Percentiles rank a stretch among this genome's conserved stretches.
phyloP scores from a whole-genome alignment of 2,329 filamentous ascomycete genomes.

The Pseudogymnoascus sp. region DNA sequence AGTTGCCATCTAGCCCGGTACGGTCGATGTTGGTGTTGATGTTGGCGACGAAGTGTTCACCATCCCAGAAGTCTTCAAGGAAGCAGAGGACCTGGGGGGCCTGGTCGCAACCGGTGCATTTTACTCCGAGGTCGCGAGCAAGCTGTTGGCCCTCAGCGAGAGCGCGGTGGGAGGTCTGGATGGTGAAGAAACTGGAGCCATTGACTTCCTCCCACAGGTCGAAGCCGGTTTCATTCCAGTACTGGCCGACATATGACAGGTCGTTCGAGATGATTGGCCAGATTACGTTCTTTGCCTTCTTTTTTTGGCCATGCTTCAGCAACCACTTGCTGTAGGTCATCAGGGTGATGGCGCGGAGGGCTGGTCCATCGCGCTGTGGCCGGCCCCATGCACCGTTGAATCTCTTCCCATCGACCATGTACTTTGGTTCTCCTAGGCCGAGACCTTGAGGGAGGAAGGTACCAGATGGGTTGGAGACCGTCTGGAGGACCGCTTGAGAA shows the following conservation, averaged over 20 bases:
- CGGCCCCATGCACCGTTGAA: constrained; percentile 65
- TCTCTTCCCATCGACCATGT: constrained; percentile 51
- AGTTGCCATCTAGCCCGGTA: constrained; percentile 64
- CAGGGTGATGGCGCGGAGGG: constrained; percentile 65
- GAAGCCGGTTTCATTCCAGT: constrained; percentile 57
- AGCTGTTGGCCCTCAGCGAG: constrained; percentile 58
- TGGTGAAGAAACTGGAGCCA: constrained; percentile 73
- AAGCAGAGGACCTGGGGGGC: constrained; percentile 67
- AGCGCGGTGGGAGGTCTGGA: constrained; percentile 60
- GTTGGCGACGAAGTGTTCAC: constrained; percentile 59
- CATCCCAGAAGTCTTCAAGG: constrained; percentile 62
- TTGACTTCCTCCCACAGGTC: constrained; percentile 80
- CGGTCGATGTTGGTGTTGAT: constrained; percentile 54
- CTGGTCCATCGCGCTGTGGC: constrained; percentile 71
- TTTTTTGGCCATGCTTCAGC: constrained; percentile 48
- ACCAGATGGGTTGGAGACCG: constrained; percentile 47
- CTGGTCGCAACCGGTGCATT: constrained; percentile 50
- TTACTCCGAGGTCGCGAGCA: constrained; percentile 51
- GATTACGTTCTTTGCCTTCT: constrained; percentile 39
- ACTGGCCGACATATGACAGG: constrained; percentile 63
- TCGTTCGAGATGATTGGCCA: constrained; percentile 74
- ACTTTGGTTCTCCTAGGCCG: constrained; percentile 66
- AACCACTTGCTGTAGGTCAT: constrained; percentile 67
- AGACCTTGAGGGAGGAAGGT: constrained; percentile 31
- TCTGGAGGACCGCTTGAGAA: constrained; percentile 51